Base-by-base conservation (phyloP, 345 rosid species). In the Eucalyptus shirleyi region DNA sequence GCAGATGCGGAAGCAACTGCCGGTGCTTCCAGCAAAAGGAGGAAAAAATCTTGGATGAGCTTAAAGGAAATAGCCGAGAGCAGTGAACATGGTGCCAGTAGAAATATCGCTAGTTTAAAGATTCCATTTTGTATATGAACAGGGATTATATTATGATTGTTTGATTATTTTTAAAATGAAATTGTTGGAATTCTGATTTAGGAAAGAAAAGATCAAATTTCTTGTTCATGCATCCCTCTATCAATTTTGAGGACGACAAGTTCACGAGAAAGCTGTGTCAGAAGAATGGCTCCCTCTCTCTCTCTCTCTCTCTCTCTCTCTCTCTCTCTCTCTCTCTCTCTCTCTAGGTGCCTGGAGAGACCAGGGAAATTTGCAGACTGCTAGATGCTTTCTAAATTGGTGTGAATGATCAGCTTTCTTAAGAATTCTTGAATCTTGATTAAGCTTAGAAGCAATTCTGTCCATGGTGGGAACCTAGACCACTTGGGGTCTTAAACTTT, bases 31-130 rank as follows among this genome's bases (percentile, higher is more conserved):
- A 91, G 91, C 87, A 95, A 93, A 67, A 91, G 91, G 92, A 94
- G 87, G 92, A 93, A 92, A 92, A 95, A 94, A 87, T 89, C 93
- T 24, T 92, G 96, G 96, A 93, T 90, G 40, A 94, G 93, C 91
- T 89, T 94, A 17, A 93, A 91, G 93, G 95, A 94, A 90, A 94
- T 94, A 37, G 93, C 91, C 67, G 94, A 91, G 88, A 91, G 90
- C 55, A 90, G 53, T 67, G 91, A 91, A 87, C 90, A 87, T 12
- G 87, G 87, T n/a, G 18, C 42, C 34, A 86, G 86, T 72, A 59
- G 83, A 86, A 92, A 87, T 37, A 56, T 91, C 26, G 8, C 69
- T 37, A 89, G 77, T 65, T 89, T 92, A 87, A 67, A 89, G 88
- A 87, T 90, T 88, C 95, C 95, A 44, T 91, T 93, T 82, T 87